Percentiles rank a stretch among this genome's conserved stretches.
Evolutionary conservation across 2,329 filamentous ascomycete genomes (phyloP).

Genomic region (Verticillium albo-atrum): DNA sequence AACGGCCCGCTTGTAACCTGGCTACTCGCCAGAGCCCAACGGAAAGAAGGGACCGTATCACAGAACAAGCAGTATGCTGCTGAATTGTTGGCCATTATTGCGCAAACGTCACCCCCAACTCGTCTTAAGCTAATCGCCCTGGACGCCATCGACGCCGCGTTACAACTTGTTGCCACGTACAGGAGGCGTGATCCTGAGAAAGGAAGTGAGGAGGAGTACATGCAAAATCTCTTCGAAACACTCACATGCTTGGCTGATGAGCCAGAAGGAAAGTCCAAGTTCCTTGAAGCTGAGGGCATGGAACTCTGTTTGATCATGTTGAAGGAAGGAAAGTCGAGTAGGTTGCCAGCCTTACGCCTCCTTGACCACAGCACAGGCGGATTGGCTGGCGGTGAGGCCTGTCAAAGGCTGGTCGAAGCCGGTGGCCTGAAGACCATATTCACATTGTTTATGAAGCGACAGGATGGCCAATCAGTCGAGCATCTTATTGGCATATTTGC

Average conservation of each 20-base stretch:
- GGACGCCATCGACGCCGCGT: slow-evolving; percentile 72
- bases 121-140: slow-evolving; percentile 56
- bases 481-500: slow-evolving; percentile 84
- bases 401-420: slow-evolving; percentile 72
- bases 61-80: slow-evolving; percentile 97
- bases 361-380: slow-evolving; percentile 73
- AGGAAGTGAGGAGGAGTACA: slow-evolving; percentile 88
- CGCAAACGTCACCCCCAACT: slow-evolving; percentile 69
- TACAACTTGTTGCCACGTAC: slow-evolving; percentile 82
- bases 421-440: slow-evolving; percentile 84
- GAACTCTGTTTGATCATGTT: slow-evolving; percentile 92
- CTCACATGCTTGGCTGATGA: slow-evolving; percentile 79
- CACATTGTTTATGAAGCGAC: slow-evolving; percentile 79
- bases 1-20: slow-evolving; percentile 68
- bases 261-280: slow-evolving; percentile 68
- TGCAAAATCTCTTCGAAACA: slow-evolving; percentile 88
- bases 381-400: slow-evolving; percentile 53
- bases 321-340: slow-evolving; percentile 80
- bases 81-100: slow-evolving; percentile 83
- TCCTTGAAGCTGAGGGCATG: slow-evolving; percentile 85
- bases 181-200: slow-evolving; percentile 81
- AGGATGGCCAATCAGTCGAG: slow-evolving; percentile 65
- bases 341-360: slow-evolving; percentile 70
- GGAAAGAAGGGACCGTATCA: slow-evolving; percentile 60
- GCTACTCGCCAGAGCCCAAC: slow-evolving; percentile 71